Base-by-base conservation (phyloP, 2,329 filamentous ascomycete genomes). In the Pestalotiopsis sp. region DNA sequence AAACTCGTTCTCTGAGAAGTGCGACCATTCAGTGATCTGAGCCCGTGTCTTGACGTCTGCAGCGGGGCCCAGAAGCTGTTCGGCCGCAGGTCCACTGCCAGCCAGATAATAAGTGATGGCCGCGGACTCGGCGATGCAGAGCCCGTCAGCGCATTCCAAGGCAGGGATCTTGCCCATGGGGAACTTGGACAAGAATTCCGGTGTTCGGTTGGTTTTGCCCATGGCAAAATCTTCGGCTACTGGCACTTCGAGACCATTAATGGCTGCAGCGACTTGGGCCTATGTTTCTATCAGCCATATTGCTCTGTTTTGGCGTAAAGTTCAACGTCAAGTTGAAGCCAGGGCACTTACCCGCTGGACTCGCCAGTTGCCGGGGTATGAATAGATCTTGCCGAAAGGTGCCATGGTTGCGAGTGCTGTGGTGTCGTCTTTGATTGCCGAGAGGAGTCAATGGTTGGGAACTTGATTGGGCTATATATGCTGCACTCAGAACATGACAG, bases 121-220 rank as follows among this genome's bases (percentile, higher is more conserved):
- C 45, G 80, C 79, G 45, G 80, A 79, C 71, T 87, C 85, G 69
- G 80, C 73, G 36, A 87, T 64, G 71, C 71, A 75, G 73, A 85
- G 81, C 60, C 85, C 85, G 71, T 86, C 83, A 23, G 83, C 77
- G 41, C 78, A 79, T 72, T 84, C 82, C 66, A 87, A 82, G 57
- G 80, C 80, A 11, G 85, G 85, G 9, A 87, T 82, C 73, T 86
- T 87, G 73, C 84, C 85, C 52, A 85, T 74, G 12, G 85, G 84
- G 77, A 86, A 87, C 72, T 87, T 86, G 76, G 81, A 69, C 14
- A 83, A 75, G 77, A 82, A 87, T 3, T 83, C 82, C 3, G 81
- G 77, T n/a, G 77, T 78, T 58, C 75, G 74, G 79, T 85, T 87
- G 69, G 80, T 81, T 62, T 78, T 75, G 67, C 77, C 75, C 71